These are phyloP conservation scores for Ilex paraguariensis DNA, from an alignment of 305 asterid genomes.

Conservation along the genomic window DNA sequence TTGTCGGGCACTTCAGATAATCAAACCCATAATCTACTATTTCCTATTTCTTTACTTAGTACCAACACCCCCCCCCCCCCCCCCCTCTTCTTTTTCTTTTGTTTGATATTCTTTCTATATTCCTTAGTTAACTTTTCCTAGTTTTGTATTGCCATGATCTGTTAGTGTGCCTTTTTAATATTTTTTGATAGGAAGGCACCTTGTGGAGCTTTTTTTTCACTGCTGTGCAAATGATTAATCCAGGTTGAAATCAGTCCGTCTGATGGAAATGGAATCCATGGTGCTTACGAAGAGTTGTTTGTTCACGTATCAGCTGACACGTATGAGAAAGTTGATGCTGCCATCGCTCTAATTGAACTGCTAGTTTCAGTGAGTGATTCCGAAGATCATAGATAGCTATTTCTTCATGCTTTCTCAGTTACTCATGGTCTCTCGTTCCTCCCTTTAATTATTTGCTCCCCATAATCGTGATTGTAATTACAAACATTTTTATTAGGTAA, in stretches of 20 bases:
- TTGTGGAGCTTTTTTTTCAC: neutral
- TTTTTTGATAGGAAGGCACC: neutral
- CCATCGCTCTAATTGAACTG: conserved; percentile 79
- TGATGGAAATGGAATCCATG: conserved; percentile 42
- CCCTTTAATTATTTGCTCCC: neutral
- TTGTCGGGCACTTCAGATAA: neutral
- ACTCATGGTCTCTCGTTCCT: conserved; percentile 1
- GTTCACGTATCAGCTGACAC: conserved; percentile 84
- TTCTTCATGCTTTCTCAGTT: conserved; percentile 1
- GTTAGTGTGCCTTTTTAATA: neutral
- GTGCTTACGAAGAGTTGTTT: conserved; percentile 58
- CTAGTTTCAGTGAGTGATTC: conserved; percentile 63
- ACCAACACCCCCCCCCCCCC: neutral
- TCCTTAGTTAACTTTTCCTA: neutral
- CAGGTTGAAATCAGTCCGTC: conserved; percentile 64
- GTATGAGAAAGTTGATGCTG: conserved; percentile 85
- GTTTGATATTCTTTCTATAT: conserved; percentile 2
- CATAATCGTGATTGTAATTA: no score
- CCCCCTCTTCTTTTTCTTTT: neutral
- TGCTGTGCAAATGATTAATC: neutral
- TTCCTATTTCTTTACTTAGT: conserved; percentile 5
- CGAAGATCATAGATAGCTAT: conserved; percentile 3
- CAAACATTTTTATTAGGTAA: conserved; percentile 30
- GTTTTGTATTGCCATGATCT: neutral
- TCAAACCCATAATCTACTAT: neutral